phyloP scores from a whole-genome alignment of 768 basidiomycete genomes.

The Imleria badia region DNA sequence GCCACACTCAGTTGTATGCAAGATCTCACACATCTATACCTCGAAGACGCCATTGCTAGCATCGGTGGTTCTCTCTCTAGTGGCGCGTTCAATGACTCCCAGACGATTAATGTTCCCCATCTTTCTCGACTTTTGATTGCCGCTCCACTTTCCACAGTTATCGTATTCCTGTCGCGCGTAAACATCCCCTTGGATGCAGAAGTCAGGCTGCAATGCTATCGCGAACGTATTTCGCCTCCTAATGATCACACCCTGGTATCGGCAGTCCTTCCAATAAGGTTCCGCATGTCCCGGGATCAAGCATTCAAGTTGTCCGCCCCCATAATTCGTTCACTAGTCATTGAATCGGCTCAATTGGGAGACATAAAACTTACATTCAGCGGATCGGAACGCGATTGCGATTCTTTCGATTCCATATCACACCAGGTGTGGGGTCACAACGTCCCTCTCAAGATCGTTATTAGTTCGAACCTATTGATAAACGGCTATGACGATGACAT shows the following conservation, averaged over 20 bases:
- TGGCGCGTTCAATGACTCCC: neutral
- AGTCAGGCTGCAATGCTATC: too few species aligned
- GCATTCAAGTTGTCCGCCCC: neutral
- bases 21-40: conserved; percentile 31
- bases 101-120: neutral
- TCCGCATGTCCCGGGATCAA: too few species aligned
- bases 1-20: conserved; percentile 35
- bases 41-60: conserved; percentile 35
- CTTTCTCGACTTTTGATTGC: too few species aligned
- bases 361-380: neutral
- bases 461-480: too few species aligned
- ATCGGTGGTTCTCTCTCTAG: neutral
- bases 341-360: neutral
- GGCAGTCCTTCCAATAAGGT: neutral
- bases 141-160: too few species aligned
- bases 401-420: neutral
- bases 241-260: too few species aligned
- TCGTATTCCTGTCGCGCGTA: too few species aligned
- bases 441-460: too few species aligned
- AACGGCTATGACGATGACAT: neutral
- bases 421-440: too few species aligned
- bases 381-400: neutral
- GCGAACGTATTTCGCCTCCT: too few species aligned
- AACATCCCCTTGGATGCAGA: too few species aligned
- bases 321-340: neutral